Conservation (phyloP, 2,329 filamentous ascomycete species). For the Nigrospora osmanthi region DNA sequence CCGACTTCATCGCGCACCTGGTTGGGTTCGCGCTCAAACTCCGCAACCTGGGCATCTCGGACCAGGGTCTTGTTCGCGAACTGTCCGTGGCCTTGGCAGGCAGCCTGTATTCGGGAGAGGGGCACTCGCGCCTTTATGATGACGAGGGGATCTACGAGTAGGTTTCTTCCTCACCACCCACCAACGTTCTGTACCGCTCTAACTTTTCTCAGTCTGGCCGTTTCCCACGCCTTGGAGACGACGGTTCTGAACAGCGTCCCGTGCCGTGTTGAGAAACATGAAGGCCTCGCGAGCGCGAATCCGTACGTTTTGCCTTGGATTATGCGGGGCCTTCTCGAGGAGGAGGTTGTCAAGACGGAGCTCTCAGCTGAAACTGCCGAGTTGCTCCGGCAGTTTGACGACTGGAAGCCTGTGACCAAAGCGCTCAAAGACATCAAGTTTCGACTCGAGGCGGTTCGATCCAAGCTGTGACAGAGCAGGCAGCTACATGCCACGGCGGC, state of each 20-base stretch:
- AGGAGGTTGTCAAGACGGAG: slow-evolving; percentile 81
- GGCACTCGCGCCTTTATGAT: slow-evolving; percentile 89
- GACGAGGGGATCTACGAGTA: slow-evolving; percentile 78
- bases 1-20: slow-evolving; percentile 88
- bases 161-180: slow-evolving; percentile 21
- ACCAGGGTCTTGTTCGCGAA: slow-evolving; percentile 89
- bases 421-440: slow-evolving; percentile 94
- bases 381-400: slow-evolving; percentile 80
- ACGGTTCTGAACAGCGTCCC: slow-evolving; percentile 40
- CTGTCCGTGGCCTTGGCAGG: slow-evolving; percentile 83
- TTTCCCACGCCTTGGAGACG: slow-evolving; percentile 68
- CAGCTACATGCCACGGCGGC: background rate
- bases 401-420: slow-evolving; percentile 87
- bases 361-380: slow-evolving; percentile 69
- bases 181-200: background rate
- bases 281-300: slow-evolving; percentile 52
- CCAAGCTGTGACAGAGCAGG: slow-evolving; percentile 52
- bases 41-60: slow-evolving; percentile 84
- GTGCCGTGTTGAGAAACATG: slow-evolving; percentile 44
- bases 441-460: slow-evolving; percentile 81
- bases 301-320: slow-evolving; percentile 93
- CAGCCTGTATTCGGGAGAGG: slow-evolving; percentile 84
- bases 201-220: slow-evolving; percentile 43
- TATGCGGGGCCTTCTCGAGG: slow-evolving; percentile 86
- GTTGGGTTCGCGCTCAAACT: slow-evolving; percentile 91